Evolutionary conservation across 805 yeast species (phyloP).

Genomic region (Barnettozyma wickerhamii): DNA sequence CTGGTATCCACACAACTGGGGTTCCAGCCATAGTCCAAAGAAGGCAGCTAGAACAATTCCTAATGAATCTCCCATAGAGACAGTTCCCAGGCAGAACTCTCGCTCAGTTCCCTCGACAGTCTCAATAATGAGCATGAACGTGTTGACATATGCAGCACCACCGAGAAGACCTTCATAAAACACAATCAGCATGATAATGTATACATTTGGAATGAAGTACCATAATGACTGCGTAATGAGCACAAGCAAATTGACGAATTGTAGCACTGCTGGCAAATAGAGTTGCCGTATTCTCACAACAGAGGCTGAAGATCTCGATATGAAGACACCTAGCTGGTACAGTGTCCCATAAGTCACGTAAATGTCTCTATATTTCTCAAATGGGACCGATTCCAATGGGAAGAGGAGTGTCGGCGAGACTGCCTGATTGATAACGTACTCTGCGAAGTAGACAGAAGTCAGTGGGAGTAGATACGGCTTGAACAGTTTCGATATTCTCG

Average conservation of each 20-base stretch:
- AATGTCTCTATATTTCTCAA: constrained; percentile 69
- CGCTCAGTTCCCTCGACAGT: constrained; percentile 45
- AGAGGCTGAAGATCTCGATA: constrained; percentile 80
- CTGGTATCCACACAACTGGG: constrained; percentile 66
- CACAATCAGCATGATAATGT: constrained; percentile 55
- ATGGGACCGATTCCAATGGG: constrained; percentile 68
- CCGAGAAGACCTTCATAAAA: constrained; percentile 90
- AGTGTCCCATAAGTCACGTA: constrained; percentile 89
- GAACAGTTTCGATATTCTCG: constrained; percentile 39
- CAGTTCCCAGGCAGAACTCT: constrained; percentile 80
- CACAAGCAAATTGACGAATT: constrained; percentile 54
- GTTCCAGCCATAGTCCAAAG: constrained; percentile 71
- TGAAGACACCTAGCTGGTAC: constrained; percentile 89
- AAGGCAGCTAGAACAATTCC: constrained; percentile 84
- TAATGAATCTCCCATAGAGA: constrained; percentile 76
- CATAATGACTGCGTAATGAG: constrained; percentile 62
- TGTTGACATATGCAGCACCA: constrained; percentile 86
- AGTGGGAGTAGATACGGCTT: constrained; percentile 80
- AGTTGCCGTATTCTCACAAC: constrained; percentile 55
- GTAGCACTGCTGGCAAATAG: constrained; percentile 62
- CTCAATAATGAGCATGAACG: constrained; percentile 75
- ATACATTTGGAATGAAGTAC: constrained; percentile 54
- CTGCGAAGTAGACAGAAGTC: constrained; percentile 77
- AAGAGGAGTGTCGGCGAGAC: constrained; percentile 83
- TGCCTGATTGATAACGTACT: constrained; percentile 89